These are phyloP conservation scores for Fraxinus xanthoxyloides DNA, from an alignment of 305 asterid genomes.

Conservation along the genomic window DNA sequence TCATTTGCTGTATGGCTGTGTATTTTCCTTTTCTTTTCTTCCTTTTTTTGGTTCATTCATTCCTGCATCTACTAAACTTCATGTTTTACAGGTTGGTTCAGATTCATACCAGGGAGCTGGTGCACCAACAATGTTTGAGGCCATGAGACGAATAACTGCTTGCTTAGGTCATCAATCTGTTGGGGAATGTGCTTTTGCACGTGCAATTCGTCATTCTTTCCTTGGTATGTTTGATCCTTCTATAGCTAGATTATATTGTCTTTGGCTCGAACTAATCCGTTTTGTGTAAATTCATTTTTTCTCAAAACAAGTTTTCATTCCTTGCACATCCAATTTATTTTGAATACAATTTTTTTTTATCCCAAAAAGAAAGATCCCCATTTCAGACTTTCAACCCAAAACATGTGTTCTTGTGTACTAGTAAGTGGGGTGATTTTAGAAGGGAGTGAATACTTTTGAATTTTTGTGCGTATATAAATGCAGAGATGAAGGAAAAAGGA, in stretches of 20 bases:
- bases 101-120: slow-evolving; percentile 98
- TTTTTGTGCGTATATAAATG: not conserved
- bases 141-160: slow-evolving; percentile 75
- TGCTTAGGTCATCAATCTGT: slow-evolving; percentile 58
- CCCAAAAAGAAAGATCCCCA: not conserved
- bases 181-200: slow-evolving; percentile 68
- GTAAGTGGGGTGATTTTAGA: not conserved
- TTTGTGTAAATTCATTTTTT: slow-evolving; percentile 13
- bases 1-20: slow-evolving; percentile 15
- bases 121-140: slow-evolving; percentile 98
- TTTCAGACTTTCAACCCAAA: not conserved
- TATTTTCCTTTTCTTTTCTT: not conserved
- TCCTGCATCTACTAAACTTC: slow-evolving; percentile 1
- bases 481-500: not conserved
- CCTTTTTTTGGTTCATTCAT: not conserved
- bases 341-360: not conserved
- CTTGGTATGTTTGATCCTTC: slow-evolving; percentile 54
- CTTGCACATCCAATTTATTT: not conserved
- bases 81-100: slow-evolving; percentile 76
- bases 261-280: slow-evolving; percentile 5
- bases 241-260: slow-evolving; percentile 12
- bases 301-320: slow-evolving; percentile 1
- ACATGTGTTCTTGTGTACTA: not conserved
- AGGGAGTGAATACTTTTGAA: not conserved
- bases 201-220: slow-evolving; percentile 78